A percentile compares a stretch with the other conserved stretches of the same genome.
phyloP scores from a whole-genome alignment of 441 rosid species.

The Gossypium lobatum region DNA sequence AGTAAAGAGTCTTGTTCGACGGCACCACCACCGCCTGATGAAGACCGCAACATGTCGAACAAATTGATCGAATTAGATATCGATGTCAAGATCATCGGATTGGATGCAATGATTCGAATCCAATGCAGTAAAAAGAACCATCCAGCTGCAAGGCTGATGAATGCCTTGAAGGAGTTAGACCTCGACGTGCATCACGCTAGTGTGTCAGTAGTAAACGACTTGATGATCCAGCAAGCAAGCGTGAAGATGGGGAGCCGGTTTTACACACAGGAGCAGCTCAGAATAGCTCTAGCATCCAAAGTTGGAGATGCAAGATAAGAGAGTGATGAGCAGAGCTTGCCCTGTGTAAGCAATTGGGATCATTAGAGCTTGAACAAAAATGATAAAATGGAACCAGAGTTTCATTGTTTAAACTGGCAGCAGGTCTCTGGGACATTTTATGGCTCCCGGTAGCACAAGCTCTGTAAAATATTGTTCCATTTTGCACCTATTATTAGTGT shows the following conservation, averaged over 20 bases:
- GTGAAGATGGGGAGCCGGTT: constrained; percentile 85
- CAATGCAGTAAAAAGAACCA: constrained; percentile 83
- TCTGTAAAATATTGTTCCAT: constrained; percentile 29
- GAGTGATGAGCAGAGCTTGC: neutral
- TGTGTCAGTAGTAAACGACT: constrained; percentile 82
- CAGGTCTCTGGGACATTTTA: constrained; percentile 37
- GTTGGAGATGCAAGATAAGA: constrained; percentile 40
- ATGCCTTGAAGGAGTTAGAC: constrained; percentile 78
- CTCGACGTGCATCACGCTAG: constrained; percentile 92
- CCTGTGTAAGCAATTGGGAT: constrained; percentile 8
- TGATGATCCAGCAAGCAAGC: constrained; percentile 97
- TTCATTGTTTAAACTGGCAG: constrained; percentile 7
- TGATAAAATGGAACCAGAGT: neutral
- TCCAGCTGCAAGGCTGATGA: constrained; percentile 91
- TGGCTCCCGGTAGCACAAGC: constrained; percentile 33
- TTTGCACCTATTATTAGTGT: constrained; percentile 17
- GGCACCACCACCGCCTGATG: constrained; percentile 27
- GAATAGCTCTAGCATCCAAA: constrained; percentile 57
- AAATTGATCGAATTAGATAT: constrained; percentile 64
- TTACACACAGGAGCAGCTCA: constrained; percentile 87
- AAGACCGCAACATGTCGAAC: constrained; percentile 39
- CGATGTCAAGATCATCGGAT: constrained; percentile 86
- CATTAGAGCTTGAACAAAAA: constrained; percentile 8
- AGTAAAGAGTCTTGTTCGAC: constrained; percentile 33
- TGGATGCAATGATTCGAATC: constrained; percentile 87